phyloP scores from a whole-genome alignment of 2,329 filamentous ascomycete species.

The Cladosporium sp. region DNA sequence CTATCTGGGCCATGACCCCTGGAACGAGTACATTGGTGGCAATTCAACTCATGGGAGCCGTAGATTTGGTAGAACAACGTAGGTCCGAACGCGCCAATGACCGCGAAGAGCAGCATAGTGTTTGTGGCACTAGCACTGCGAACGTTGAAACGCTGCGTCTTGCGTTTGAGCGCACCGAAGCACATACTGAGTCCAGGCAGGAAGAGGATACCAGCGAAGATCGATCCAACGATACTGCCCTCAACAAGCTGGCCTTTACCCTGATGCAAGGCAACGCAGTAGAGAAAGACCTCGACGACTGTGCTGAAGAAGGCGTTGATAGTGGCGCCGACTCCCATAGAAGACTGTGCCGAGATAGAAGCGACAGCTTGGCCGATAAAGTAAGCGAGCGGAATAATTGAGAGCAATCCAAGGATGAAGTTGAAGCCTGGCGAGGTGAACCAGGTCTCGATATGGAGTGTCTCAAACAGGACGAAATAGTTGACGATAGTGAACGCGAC shows the following conservation, averaged over 20 bases:
- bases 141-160: slow-evolving; percentile 97
- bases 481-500: slow-evolving; percentile 95
- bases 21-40: slow-evolving; percentile 63
- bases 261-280: slow-evolving; percentile 88
- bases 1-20: slow-evolving; percentile 48
- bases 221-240: slow-evolving; percentile 95
- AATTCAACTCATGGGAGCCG: slow-evolving; percentile 93
- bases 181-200: slow-evolving; percentile 97
- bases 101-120: slow-evolving; percentile 95
- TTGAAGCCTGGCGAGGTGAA: slow-evolving; percentile 83
- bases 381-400: slow-evolving; percentile 94
- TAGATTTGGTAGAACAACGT: slow-evolving; percentile 99
- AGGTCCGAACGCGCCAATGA: slow-evolving; percentile 91
- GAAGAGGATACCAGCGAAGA: slow-evolving; percentile 94
- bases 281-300: slow-evolving; percentile 94
- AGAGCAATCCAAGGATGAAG: slow-evolving; percentile 79
- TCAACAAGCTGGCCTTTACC: slow-evolving; percentile 93
- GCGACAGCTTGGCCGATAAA: slow-evolving; percentile 98
- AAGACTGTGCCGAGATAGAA: slow-evolving; percentile 96
- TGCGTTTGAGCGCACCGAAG: slow-evolving; percentile 94
- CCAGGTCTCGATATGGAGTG: slow-evolving; percentile 68
- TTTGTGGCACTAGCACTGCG: slow-evolving; percentile 94
- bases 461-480: slow-evolving; percentile 73
- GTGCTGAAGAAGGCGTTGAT: slow-evolving; percentile 99
- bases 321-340: slow-evolving; percentile 94